Percentiles rank a stretch among this genome's conserved stretches.
These are phyloP conservation scores for Zizania palustris DNA, from an alignment of 202 grass and related monocot species.

Conservation along the genomic window DNA sequence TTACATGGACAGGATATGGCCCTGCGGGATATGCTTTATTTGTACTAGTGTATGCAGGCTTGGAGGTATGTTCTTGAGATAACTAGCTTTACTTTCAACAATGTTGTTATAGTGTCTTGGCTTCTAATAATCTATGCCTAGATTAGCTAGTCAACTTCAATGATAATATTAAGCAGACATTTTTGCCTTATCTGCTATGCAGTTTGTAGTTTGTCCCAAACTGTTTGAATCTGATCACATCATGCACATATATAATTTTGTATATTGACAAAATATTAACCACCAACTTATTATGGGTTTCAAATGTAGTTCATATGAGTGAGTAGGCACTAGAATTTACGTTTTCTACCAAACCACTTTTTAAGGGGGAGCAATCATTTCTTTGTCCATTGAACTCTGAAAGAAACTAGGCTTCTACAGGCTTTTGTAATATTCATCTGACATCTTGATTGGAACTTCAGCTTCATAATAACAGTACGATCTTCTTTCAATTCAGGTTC, in stretches of 20 bases:
- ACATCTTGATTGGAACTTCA: conserved; percentile 19
- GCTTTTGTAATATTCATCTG: background rate
- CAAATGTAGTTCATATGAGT: background rate
- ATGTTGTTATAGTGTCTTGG: background rate
- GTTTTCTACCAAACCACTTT: background rate
- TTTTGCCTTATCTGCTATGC: background rate
- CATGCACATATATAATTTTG: no score
- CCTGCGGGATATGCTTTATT: conserved; percentile 96
- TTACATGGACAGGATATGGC: conserved; percentile 76
- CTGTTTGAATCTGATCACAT: conserved; percentile 1
- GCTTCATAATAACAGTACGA: conserved; percentile 3
- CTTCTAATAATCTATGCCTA: background rate
- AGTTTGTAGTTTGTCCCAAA: background rate
- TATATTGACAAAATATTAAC: no score
- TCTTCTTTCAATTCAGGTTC: conserved; percentile 61
- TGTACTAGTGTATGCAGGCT: conserved; percentile 82
- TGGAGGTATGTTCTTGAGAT: conserved; percentile 63
- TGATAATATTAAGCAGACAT: background rate
- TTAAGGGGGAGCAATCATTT: background rate
- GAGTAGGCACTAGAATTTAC: background rate
- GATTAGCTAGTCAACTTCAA: conserved; percentile 18
- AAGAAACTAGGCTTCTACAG: background rate
- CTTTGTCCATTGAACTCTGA: background rate
- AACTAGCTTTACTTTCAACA: background rate
- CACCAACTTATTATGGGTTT: no score